These are phyloP conservation scores for Talaromyces amestolkiae DNA, from an alignment of 2,329 filamentous ascomycete genomes.

Conservation along the genomic window DNA sequence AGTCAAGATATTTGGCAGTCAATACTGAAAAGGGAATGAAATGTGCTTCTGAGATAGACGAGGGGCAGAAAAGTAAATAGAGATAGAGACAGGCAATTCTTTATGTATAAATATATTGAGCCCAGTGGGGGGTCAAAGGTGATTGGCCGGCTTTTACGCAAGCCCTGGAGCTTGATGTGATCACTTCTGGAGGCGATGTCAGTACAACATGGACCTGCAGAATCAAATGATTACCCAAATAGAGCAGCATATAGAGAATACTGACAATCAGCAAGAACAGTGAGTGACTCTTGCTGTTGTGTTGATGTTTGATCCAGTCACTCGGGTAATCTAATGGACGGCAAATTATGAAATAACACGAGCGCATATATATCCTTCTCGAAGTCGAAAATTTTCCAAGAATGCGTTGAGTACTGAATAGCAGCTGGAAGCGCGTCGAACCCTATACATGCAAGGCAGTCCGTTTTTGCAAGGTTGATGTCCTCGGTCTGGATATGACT, in stretches of 20 bases:
- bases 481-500: conserved; percentile 1
- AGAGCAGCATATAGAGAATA: background rate
- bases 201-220: background rate
- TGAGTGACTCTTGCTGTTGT: background rate
- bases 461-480: background rate
- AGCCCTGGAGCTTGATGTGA: background rate
- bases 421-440: background rate
- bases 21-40: background rate
- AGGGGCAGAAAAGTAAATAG: background rate
- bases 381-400: background rate
- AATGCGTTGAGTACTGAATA: background rate
- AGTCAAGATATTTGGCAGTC: background rate
- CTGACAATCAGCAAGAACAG: background rate
- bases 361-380: background rate
- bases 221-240: background rate
- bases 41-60: background rate
- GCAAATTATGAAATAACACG: background rate
- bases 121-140: background rate
- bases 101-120: background rate
- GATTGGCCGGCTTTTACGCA: background rate
- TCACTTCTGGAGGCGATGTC: background rate
- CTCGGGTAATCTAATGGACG: background rate
- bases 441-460: background rate
- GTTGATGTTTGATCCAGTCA: background rate
- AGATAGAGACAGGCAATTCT: background rate